phyloP scores from a whole-genome alignment of 2,329 filamentous ascomycete genomes.

The Penicillium hordei region DNA sequence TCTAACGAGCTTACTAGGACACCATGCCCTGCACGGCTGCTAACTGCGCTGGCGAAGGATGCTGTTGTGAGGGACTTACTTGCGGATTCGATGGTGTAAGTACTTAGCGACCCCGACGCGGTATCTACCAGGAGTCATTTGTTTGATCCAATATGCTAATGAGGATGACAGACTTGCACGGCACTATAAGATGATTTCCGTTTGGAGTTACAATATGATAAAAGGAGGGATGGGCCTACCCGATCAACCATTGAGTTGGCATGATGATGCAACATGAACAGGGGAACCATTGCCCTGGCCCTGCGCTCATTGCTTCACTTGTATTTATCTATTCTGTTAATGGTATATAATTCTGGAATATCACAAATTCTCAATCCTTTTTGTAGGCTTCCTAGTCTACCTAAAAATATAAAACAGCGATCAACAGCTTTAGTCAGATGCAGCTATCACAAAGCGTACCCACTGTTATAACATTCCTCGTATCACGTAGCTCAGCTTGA shows the following conservation, averaged over 20 bases:
- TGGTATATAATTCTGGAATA: constrained; percentile 1
- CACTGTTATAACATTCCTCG: too few relatives aligned
- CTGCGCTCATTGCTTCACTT: not conserved
- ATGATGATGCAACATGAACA: not conserved
- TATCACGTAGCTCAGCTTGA: not conserved
- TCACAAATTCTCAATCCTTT: not conserved
- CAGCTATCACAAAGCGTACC: not conserved
- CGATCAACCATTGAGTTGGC: not conserved
- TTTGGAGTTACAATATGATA: not conserved
- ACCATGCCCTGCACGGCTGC: constrained; percentile 5
- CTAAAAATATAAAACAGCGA: not conserved
- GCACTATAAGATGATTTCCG: not conserved
- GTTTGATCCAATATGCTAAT: not conserved
- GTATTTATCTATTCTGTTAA: not conserved
- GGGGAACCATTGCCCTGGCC: not conserved
- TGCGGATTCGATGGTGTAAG: constrained; percentile 8
- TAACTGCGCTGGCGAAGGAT: constrained; percentile 1
- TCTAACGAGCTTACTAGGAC: not conserved
- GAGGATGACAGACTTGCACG: not conserved
- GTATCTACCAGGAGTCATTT: not conserved
- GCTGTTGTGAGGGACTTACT: constrained; percentile 10
- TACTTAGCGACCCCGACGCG: not conserved
- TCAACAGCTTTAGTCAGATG: not conserved
- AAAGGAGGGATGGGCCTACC: not conserved
- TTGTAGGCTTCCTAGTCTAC: not conserved